Evolutionary conservation across 768 basidiomycete genomes (phyloP), one percentile per base, ranked within the genome.

Genomic region (Termitomyces sp.): DNA sequence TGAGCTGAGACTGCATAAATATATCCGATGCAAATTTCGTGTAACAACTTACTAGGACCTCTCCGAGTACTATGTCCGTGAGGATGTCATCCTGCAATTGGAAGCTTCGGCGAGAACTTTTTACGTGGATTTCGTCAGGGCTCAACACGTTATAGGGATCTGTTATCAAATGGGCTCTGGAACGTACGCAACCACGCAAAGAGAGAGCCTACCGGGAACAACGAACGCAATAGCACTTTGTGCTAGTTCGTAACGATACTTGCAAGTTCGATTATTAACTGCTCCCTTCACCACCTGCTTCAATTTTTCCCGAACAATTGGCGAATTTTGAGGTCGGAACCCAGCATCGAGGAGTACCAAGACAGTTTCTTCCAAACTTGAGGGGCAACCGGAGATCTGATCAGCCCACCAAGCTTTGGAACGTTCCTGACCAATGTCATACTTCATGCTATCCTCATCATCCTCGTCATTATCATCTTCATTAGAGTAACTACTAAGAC

Each of bases 341-440:
- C 85, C 85, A 11, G 82, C 65, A 64, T 82, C 84, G 1, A 88
- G 66, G 19, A 88, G 69, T 5, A 68, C 69, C 74, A 88, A 72
- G 25, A 77, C 70, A 0, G 84, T 87, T 64, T 89, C 87, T 60
- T 83, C 85, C 3, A 88, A 70, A 21, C 74, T 69, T 1, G 85
- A 85, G 0, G 87, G 87, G 41, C 75, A 76, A 3, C 80, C 86
- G 48, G 84, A 84, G 30, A 82, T 70, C 23, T 81, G 76, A 57
- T 89, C 86, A n/a, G 71, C 73, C 84, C 85, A 88, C 85, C 86
- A 88, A 1, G 86, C 83, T 19, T 72, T 70, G n/a, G 85, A 86
- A 2, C 69, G 68, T 41, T 78, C 73, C 2, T 64, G 64, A 9
- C 64, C 60, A 7, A 60, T 61, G 8, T 72, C 68, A 14, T 61